Evolutionary conservation across 1,284 basidiomycete species (phyloP), one percentile per base, ranked within the genome.

Genomic region (Agroathelia rolfsii): DNA sequence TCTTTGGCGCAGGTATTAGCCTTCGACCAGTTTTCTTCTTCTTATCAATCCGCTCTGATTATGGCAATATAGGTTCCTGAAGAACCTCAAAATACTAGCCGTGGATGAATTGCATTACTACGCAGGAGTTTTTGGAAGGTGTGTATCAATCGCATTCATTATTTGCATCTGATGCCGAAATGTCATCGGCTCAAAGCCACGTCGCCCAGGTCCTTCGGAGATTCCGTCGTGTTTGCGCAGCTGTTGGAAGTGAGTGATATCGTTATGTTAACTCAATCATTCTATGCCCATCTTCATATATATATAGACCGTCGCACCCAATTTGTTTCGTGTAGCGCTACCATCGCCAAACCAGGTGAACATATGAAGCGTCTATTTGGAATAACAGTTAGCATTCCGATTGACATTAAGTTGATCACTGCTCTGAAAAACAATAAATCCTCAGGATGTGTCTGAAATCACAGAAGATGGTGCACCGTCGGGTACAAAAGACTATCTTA

Each of bases 261-360:
- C 11, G 14, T 5, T 30, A 13, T 31, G 6, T 26, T 17, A 6
- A 20, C 12, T 18, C 25, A 35, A 30, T 22, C 6, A 11, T 24
- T 23, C 12, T 35, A 21, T 27, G 34, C 14, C 31, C 12, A 14
- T n/a, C 12, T 7, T 24, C 6, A 5, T 9, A 30, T 34, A 28
- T 17, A 17, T 36, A 17, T 38, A 85, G 83, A 88, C 47, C 52
- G 56, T 19, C 56, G 59, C 1, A 55, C 75, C 3, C 67, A 64
- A 17, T 92, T 89, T 47, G 72, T 94, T 3, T 90, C 88, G 17
- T 93, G 89, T 51, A 90, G 84, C 45, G 89, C 89, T 13, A 94
- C 90, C 0, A 84, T 94, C 24, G 66, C 75, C 6, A 82, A 88
- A 42, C 87, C 90, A n/a, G 57, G 54, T 35, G 56, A 66, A 38